Conservation (phyloP, 352 stramenopile genomes). For the Globisporangium yorkense region DNA sequence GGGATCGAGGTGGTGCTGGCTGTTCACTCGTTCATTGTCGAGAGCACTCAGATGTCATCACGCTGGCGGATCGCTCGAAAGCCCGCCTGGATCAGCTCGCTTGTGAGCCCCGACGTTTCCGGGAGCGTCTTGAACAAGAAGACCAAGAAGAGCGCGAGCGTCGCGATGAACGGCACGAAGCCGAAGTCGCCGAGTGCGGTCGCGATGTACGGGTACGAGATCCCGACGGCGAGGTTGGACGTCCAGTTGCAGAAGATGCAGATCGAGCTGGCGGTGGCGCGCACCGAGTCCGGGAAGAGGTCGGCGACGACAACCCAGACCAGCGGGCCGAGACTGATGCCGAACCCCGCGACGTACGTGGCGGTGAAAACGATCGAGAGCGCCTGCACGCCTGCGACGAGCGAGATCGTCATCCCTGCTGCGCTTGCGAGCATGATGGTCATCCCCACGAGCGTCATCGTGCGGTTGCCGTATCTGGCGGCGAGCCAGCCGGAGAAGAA, state of each 20-base stretch:
- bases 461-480: slow-evolving; percentile 40
- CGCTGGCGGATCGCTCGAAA: slow-evolving; percentile 23
- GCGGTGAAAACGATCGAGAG: slow-evolving; percentile 53
- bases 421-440: slow-evolving; percentile 37
- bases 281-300: slow-evolving; percentile 52
- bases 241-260: slow-evolving; percentile 26
- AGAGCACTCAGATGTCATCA: slow-evolving; percentile 2
- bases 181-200: slow-evolving; percentile 28
- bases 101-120: slow-evolving; percentile 55
- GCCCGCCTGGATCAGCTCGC: slow-evolving; percentile 46
- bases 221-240: slow-evolving; percentile 44
- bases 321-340: slow-evolving; percentile 58
- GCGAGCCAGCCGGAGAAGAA: slow-evolving; percentile 30
- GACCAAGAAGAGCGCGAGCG: slow-evolving; percentile 30
- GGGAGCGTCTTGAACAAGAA: slow-evolving; percentile 45
- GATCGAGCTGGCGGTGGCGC: slow-evolving; percentile 32
- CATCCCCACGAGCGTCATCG: slow-evolving; percentile 39
- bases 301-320: slow-evolving; percentile 53
- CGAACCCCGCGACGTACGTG: slow-evolving; percentile 54
- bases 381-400: slow-evolving; percentile 14
- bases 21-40: neutral
- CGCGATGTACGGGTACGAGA: slow-evolving; percentile 55
- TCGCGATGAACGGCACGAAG: slow-evolving; percentile 48
- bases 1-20: neutral
- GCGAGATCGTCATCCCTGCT: slow-evolving; percentile 44